Conservation (phyloP, 1,139 yeast genomes). For the Candida tetrigidarum region DNA sequence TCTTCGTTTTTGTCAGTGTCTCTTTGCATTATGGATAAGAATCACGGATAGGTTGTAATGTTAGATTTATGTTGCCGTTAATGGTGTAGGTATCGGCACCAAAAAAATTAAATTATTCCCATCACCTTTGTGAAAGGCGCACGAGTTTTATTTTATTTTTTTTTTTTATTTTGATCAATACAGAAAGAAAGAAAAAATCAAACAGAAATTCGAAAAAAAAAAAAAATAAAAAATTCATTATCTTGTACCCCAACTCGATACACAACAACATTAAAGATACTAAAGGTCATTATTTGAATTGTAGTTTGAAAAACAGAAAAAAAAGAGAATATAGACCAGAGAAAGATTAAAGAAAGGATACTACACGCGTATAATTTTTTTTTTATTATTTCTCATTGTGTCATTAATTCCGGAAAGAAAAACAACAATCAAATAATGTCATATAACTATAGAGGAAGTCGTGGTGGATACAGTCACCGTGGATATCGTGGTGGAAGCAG, state of each 20-base stretch:
- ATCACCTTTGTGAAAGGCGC: constrained; percentile 1
- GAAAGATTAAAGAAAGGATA: background rate
- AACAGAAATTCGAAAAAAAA: too few relatives aligned
- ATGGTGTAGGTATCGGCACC: background rate
- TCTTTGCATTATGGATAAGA: too few relatives aligned
- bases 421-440: background rate
- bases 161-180: background rate
- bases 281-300: background rate
- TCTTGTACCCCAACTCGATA: too few relatives aligned
- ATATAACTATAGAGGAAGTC: constrained; percentile 3
- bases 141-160: background rate
- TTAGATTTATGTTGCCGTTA: too few relatives aligned
- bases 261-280: too few relatives aligned
- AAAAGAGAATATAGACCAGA: background rate
- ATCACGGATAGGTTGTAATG: too few relatives aligned
- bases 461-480: constrained; percentile 17
- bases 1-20: background rate
- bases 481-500: too few relatives aligned
- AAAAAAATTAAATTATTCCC: background rate
- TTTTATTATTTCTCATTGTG: background rate
- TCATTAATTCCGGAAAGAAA: background rate
- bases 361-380: background rate
- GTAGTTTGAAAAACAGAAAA: too few relatives aligned
- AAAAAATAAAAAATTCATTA: background rate
- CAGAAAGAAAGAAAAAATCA: too few relatives aligned